Percentiles rank a stretch among this genome's conserved stretches.
Conservation (phyloP, 2,329 filamentous ascomycete genomes). For the Aspergillus novoparasiticus region DNA sequence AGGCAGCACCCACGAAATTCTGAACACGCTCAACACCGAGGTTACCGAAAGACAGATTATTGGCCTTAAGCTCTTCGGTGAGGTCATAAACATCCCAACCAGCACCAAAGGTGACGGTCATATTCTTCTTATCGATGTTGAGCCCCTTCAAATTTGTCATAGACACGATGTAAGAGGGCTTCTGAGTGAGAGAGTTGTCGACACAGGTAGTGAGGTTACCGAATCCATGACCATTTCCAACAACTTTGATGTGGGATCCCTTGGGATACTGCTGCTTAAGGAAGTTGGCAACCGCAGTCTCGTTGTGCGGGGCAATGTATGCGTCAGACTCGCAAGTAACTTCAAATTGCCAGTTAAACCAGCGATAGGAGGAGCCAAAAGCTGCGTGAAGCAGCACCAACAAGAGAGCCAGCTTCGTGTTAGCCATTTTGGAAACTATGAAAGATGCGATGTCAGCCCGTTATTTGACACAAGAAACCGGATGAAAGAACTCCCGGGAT, state of each 20-base stretch:
- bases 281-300: slow-evolving; percentile 12
- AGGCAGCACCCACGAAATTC: slow-evolving; percentile 22
- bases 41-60: slow-evolving; percentile 17
- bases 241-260: slow-evolving; percentile 18
- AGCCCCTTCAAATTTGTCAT: slow-evolving; percentile 19
- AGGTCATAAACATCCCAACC: slow-evolving; percentile 25
- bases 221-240: slow-evolving; percentile 24
- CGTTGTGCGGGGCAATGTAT: slow-evolving; percentile 15
- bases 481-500: too few species aligned
- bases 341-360: slow-evolving; percentile 24
- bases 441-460: too few species aligned
- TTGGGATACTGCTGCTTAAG: slow-evolving; percentile 16
- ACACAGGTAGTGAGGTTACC: slow-evolving; percentile 23
- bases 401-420: neutral
- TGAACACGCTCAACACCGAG: slow-evolving; percentile 21
- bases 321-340: slow-evolving; percentile 19
- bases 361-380: slow-evolving; percentile 11
- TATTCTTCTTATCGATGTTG: slow-evolving; percentile 16
- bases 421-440: neutral
- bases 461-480: too few species aligned
- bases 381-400: neutral
- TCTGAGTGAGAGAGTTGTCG: slow-evolving; percentile 13
- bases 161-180: slow-evolving; percentile 18
- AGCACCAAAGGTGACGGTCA: slow-evolving; percentile 23
- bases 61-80: slow-evolving; percentile 15